Conservation (phyloP, 169 alveolate species). For the Plasmodium malariae region DNA sequence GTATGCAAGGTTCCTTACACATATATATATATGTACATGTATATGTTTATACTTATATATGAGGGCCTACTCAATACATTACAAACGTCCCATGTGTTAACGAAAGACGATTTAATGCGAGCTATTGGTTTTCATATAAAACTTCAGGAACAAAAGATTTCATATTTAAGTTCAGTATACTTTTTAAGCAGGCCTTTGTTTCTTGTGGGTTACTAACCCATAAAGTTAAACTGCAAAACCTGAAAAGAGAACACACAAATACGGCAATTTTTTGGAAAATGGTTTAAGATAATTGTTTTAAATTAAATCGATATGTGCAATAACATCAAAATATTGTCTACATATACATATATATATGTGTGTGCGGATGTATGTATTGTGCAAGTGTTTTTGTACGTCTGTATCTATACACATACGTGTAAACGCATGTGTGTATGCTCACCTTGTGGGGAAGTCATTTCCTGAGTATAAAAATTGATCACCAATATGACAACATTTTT, state of each 20-base stretch:
- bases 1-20: too few relatives aligned
- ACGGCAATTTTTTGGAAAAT: neutral
- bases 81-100: too few relatives aligned
- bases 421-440: neutral
- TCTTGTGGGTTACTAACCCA: conserved; percentile 80
- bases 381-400: neutral
- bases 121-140: conserved; percentile 39
- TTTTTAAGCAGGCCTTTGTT: conserved; percentile 77
- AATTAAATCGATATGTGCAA: neutral
- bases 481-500: conserved; percentile 80
- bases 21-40: conserved; percentile 1
- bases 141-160: conserved; percentile 68
- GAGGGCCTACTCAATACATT: too few relatives aligned
- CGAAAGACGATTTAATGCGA: neutral
- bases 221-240: conserved; percentile 77
- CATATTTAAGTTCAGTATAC: conserved; percentile 53
- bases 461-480: conserved; percentile 80
- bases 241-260: neutral
- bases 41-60: neutral
- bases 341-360: neutral
- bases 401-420: neutral
- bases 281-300: neutral
- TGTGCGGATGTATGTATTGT: neutral
- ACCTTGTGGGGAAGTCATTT: conserved; percentile 81
- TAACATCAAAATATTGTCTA: neutral